Evolutionary conservation across 306 rosid genomes (phyloP).

Genomic region (Argentina anserina): DNA sequence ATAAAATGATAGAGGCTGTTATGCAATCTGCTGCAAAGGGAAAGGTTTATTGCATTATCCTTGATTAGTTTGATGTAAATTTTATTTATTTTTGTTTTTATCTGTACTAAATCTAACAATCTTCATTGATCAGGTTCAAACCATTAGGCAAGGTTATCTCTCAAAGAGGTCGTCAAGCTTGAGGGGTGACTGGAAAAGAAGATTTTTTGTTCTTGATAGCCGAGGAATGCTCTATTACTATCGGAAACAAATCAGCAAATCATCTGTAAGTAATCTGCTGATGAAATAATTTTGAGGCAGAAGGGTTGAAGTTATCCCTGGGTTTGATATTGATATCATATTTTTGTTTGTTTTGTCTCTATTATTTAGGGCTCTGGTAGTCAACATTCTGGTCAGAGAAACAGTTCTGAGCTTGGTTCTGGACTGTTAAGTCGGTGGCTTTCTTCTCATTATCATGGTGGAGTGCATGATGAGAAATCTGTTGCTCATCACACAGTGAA

Average conservation of each 20-base stretch:
- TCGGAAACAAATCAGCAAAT: slow-evolving; percentile 85
- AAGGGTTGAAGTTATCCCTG: slow-evolving; percentile 14
- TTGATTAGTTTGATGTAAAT: slow-evolving; percentile 4
- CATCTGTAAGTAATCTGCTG: slow-evolving; percentile 67
- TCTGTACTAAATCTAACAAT: slow-evolving; percentile 3
- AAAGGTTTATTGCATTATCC: slow-evolving; percentile 56
- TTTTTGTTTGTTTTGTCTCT: slow-evolving; percentile 26
- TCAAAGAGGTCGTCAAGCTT: slow-evolving; percentile 96
- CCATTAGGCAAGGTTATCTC: slow-evolving; percentile 99
- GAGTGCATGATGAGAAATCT: slow-evolving; percentile 98
- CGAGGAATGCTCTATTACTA: slow-evolving; percentile 98
- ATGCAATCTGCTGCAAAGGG: slow-evolving; percentile 99
- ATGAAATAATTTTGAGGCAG: slow-evolving; percentile 24
- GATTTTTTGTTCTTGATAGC: slow-evolving; percentile 99
- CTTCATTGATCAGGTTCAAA: slow-evolving; percentile 64
- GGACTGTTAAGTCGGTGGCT: slow-evolving; percentile 98
- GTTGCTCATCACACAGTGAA: slow-evolving; percentile 99
- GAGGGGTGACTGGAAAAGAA: slow-evolving; percentile 99
- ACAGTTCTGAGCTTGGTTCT: slow-evolving; percentile 98
- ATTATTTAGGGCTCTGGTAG: slow-evolving; percentile 65
- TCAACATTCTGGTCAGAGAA: slow-evolving; percentile 89
- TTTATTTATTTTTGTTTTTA: background rate
- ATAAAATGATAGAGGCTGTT: slow-evolving; percentile 99
- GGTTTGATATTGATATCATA: slow-evolving; percentile 16
- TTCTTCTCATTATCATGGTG: slow-evolving; percentile 96